A percentile compares a stretch with the other conserved stretches of the same genome.
phyloP scores from a whole-genome alignment of 2,329 filamentous ascomycete species.

The Stagonosporopsis chrysanthemi region DNA sequence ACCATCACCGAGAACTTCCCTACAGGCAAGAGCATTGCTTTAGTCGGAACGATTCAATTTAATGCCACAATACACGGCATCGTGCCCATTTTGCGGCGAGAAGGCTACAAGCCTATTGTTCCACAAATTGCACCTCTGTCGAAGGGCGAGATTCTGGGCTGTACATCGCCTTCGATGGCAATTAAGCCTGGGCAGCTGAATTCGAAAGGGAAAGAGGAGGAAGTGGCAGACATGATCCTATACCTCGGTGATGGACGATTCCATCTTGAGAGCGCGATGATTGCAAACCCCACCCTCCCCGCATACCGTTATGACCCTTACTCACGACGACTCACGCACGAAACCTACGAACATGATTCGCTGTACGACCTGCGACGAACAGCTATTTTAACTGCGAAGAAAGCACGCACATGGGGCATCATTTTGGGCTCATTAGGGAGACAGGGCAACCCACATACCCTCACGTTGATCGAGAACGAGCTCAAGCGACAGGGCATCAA shows the following conservation, averaged over 20 bases:
- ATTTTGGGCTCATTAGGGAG: constrained; percentile 92
- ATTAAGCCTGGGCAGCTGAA: constrained; percentile 44
- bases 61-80: constrained; percentile 95
- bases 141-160: constrained; percentile 96
- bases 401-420: constrained; percentile 88
- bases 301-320: constrained; percentile 98
- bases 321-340: constrained; percentile 86
- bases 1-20: constrained; percentile 90
- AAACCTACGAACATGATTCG: constrained; percentile 89
- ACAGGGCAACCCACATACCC: constrained; percentile 93
- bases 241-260: constrained; percentile 94
- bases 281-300: constrained; percentile 89
- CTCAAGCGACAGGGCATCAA: constrained; percentile 76
- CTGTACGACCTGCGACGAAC: constrained; percentile 81
- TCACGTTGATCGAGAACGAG: constrained; percentile 82
- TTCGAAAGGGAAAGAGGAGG: constrained; percentile 57
- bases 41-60: constrained; percentile 98
- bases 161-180: constrained; percentile 75
- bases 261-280: constrained; percentile 98
- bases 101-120: constrained; percentile 84
- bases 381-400: constrained; percentile 78
- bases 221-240: constrained; percentile 72
- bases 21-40: constrained; percentile 82
- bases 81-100: constrained; percentile 76
- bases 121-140: constrained; percentile 93